Conservation (phyloP, 352 stramenopile genomes). For the Pythium scleroteichum region DNA sequence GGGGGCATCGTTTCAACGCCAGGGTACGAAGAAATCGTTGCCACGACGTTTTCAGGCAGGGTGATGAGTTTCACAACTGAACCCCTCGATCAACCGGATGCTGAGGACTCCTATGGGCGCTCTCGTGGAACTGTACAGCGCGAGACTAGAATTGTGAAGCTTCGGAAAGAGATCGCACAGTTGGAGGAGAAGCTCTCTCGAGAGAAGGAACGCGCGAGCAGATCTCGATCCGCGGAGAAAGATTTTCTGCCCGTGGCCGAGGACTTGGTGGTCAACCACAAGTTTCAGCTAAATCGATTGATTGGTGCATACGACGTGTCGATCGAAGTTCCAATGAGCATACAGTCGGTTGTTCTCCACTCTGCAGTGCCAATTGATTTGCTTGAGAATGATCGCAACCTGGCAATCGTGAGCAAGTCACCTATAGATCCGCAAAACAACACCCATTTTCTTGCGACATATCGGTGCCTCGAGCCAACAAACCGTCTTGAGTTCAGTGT, state of each 20-base stretch:
- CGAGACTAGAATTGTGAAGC: constrained; percentile 78
- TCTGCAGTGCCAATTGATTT: constrained; percentile 75
- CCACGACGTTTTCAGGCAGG: constrained; percentile 76
- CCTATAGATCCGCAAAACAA: constrained; percentile 46
- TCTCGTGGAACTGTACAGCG: constrained; percentile 74
- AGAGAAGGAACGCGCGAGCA: constrained; percentile 45
- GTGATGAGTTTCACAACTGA: constrained; percentile 85
- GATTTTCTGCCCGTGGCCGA: constrained; percentile 71
- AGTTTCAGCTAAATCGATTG: constrained; percentile 72
- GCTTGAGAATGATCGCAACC: constrained; percentile 73
- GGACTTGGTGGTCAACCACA: constrained; percentile 77
- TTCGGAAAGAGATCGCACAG: constrained; percentile 69
- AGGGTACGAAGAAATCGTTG: constrained; percentile 73
- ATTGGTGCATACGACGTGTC: constrained; percentile 77
- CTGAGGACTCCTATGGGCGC: constrained; percentile 73
- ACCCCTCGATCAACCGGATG: constrained; percentile 70
- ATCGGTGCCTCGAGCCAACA: constrained; percentile 74
- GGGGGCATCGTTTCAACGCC: constrained; percentile 70
- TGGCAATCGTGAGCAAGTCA: constrained; percentile 77
- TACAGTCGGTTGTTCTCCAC: constrained; percentile 76
- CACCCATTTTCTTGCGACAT: constrained; percentile 79
- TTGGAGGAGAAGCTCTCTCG: constrained; percentile 72
- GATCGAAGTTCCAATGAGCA: constrained; percentile 77
- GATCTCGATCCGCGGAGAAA: constrained; percentile 42
- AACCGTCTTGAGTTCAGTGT: constrained; percentile 81